Base-by-base conservation (phyloP, 371 early-diverging fungal species). In the Apophysomyces sp. region DNA sequence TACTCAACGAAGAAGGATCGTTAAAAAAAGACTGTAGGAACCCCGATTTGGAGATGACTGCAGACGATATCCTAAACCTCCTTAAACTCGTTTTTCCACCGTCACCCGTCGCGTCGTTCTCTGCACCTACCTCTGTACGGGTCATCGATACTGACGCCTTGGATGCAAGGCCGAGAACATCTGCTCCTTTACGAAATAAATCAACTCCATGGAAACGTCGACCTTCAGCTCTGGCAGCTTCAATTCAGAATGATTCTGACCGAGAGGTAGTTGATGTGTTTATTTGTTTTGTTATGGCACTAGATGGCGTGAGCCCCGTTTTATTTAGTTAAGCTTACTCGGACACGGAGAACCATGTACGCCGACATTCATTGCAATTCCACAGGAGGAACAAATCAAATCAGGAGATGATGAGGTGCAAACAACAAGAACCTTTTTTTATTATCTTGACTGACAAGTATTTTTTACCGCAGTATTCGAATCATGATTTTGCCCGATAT, bases 41-140 rank as follows among this genome's bases (percentile, higher is more conserved):
- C 58, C 81, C 81, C 44, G 81, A 80, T 68, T 58, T 80, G 57
- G 81, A 80, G 71, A 80, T 80, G 77, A 76, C 72, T 37, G 63
- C 76, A 62, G 78, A 80, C 44, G 81, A 80, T 71, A 77, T 80
- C 34, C 51, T 80, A 1, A 69, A 71, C 32, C 67, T 80, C 12
- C 56, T 80, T 24, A 77, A 71, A 65, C 57, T 80, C 9, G 73
- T 80, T 24, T 74, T 65, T 51, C 72, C 75, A 32, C 65, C 70
- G 9, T 57, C 68, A 3, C 68, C 66, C 29, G 56, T 59, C 29
- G 40, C 65, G 18, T 71, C 74, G 12, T 18, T 72, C 8, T 67
- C 75, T 8, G 60, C 69, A 26, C 72, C 76, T 31, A 67, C 67
- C 31, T 36, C 56, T n/a, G 53, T 31, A 34, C 26, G 26, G 58